These are phyloP conservation scores for Aspergillus ochraceoroseus DNA, from an alignment of 2,329 filamentous ascomycete species.

Conservation along the genomic window DNA sequence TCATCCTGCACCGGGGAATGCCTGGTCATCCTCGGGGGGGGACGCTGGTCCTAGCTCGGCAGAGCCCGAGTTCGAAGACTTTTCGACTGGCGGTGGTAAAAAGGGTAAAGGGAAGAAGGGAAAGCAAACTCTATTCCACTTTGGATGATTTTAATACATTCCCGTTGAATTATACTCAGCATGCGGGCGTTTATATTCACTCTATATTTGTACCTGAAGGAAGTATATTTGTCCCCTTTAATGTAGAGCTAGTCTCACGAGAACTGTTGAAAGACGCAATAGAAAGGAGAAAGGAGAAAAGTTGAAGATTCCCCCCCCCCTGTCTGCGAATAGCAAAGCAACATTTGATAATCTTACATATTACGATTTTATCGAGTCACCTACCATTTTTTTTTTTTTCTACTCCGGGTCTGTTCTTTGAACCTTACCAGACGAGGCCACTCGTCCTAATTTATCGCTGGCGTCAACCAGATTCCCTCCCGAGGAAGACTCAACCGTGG, in stretches of 20 bases:
- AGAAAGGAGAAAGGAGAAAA: slow-evolving; percentile 6
- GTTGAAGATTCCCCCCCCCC: background rate
- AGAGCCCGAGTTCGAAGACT: slow-evolving; percentile 21
- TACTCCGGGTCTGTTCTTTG: background rate
- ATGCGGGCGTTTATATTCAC: too few species aligned
- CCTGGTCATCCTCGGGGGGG: slow-evolving; percentile 33
- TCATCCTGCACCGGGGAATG: slow-evolving; percentile 32
- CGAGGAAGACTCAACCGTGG: slow-evolving; percentile 2
- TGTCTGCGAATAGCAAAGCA: background rate
- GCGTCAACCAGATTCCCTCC: background rate
- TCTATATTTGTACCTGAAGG: background rate
- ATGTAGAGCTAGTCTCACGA: slow-evolving; percentile 4
- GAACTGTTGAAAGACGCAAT: slow-evolving; percentile 3
- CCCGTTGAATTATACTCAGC: too few species aligned
- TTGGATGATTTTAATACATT: slow-evolving; percentile 26
- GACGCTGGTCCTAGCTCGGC: slow-evolving; percentile 25
- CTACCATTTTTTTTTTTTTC: background rate
- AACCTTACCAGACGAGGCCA: background rate
- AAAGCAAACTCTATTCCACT: slow-evolving; percentile 41
- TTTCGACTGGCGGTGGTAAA: slow-evolving; percentile 27
- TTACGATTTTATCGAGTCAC: background rate
- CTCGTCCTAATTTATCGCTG: too few species aligned
- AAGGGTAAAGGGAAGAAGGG: slow-evolving; percentile 41
- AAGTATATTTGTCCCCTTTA: slow-evolving; percentile 1
- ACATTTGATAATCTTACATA: too few species aligned